Base-by-base conservation (phyloP, 768 basidiomycete species). In the Dioszegia hungarica region DNA sequence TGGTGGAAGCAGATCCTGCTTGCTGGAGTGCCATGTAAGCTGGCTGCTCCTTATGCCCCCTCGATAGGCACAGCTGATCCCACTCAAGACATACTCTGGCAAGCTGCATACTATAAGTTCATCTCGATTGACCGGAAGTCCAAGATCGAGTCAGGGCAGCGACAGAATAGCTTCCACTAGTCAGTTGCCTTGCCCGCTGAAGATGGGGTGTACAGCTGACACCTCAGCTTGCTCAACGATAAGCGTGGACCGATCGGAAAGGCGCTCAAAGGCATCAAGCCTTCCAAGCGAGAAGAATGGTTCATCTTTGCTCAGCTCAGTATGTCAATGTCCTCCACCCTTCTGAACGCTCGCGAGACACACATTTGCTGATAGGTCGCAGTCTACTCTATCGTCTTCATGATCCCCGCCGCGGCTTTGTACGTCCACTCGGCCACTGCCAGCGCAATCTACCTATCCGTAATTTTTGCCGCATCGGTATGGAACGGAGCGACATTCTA, bases 101-200 rank as follows among this genome's bases (percentile, higher is more conserved):
- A 98, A 79, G 69, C 86, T 28, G 76, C 91, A 27, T 98, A 98
- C 70, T 97, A 90, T 87, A 94, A 95, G 85, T 90, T 94, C 74
- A 83, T 98, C 47, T 82, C 94, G 38, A 81, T 94, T 57, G 87
- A 94, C 61, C 86, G 91, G 25, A 85, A 87, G 53, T 84, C 81
- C 36, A 95, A 97, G 79, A 90, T 98, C 59, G 83, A 86, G 66
- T 92, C 92, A 5, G 92, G 93, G 1, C 85, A 92, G 73, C 83
- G 94, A 12, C 87, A 88, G 11, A 97, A 92, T 1, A 90, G 88
- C 0, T 88, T 97, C 75, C 86, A 88, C 1, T 97, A 79, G 49
- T 34, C 24, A 5, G 20, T 47, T 28, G 25, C 41, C 24, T 24
- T 12, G 3, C 11, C 4, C 6, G 15, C 3, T 24, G n/a, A 34